Percentiles rank a stretch among this genome's conserved stretches.
These are phyloP conservation scores for Aristolochia fimbriata DNA, from an alignment of 164 flowering plant species.

Conservation along the genomic window DNA sequence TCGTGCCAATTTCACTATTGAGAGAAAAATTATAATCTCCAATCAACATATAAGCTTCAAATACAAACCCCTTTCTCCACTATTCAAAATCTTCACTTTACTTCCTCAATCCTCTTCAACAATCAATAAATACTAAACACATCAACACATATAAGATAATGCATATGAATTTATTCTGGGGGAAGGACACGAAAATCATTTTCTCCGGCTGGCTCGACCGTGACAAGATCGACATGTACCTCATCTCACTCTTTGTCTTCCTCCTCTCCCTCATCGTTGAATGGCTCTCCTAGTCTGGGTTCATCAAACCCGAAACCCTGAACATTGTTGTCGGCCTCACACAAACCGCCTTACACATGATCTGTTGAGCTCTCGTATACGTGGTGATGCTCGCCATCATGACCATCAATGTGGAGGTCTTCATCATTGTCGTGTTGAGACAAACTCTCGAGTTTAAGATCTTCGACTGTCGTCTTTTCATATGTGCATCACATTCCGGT, in stretches of 20 bases:
- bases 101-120: too few relatives aligned
- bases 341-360: constrained; percentile 8
- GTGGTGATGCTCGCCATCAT: constrained; percentile 32
- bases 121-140: too few relatives aligned
- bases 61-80: too few relatives aligned
- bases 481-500: not conserved
- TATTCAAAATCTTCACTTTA: too few relatives aligned
- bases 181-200: constrained; percentile 25
- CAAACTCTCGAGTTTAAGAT: constrained; percentile 21
- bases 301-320: constrained; percentile 13
- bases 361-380: constrained; percentile 23
- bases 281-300: constrained; percentile 18
- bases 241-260: constrained; percentile 27
- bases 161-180: constrained; percentile 53
- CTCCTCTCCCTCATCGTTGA: constrained; percentile 25
- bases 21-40: too few relatives aligned
- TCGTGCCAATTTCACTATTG: too few relatives aligned
- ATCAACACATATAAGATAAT: too few relatives aligned
- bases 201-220: constrained; percentile 45
- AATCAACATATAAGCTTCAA: too few relatives aligned
- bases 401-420: constrained; percentile 23
- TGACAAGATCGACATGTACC: constrained; percentile 32
- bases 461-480: constrained; percentile 13
- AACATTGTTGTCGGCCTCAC: constrained; percentile 8
- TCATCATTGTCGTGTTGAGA: constrained; percentile 18